These are phyloP conservation scores for Yamagishiella unicocca DNA, from an alignment of 139 green algal species.

Conservation along the genomic window DNA sequence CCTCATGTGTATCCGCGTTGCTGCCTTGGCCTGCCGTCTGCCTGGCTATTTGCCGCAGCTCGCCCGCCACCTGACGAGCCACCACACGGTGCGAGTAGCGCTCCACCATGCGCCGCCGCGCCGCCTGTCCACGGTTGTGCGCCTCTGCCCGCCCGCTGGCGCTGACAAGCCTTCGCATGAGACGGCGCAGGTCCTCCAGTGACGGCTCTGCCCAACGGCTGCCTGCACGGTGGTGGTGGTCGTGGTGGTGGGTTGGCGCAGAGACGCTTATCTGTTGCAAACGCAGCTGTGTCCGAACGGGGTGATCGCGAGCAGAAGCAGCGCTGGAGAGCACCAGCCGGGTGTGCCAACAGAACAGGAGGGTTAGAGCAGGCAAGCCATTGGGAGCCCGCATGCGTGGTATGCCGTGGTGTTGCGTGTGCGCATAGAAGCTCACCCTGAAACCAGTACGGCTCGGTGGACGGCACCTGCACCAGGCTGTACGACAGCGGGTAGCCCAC, in stretches of 20 bases:
- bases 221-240: conserved; percentile 20
- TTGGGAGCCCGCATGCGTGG: too few species aligned
- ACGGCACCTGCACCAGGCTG: neutral
- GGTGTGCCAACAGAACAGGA: too few species aligned
- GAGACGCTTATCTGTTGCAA: too few species aligned
- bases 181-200: conserved; percentile 53
- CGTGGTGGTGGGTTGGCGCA: too few species aligned
- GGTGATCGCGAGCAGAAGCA: too few species aligned
- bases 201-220: conserved; percentile 67
- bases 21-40: neutral
- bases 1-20: too few species aligned
- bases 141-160: conserved; percentile 50
- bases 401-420: too few species aligned
- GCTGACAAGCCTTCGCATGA: conserved; percentile 64
- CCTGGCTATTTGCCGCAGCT: conserved; percentile 47
- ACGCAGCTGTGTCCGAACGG: too few species aligned
- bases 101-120: conserved; percentile 53
- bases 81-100: conserved; percentile 51
- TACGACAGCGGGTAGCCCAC: conserved; percentile 47
- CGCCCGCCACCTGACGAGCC: conserved; percentile 32
- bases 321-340: too few species aligned
- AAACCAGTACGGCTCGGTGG: conserved; percentile 27
- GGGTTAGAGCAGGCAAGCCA: too few species aligned
- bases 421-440: neutral
- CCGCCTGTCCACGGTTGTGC: conserved; percentile 42